phyloP scores from a whole-genome alignment of 2,329 filamentous ascomycete genomes.

The Orbilia javanica region DNA sequence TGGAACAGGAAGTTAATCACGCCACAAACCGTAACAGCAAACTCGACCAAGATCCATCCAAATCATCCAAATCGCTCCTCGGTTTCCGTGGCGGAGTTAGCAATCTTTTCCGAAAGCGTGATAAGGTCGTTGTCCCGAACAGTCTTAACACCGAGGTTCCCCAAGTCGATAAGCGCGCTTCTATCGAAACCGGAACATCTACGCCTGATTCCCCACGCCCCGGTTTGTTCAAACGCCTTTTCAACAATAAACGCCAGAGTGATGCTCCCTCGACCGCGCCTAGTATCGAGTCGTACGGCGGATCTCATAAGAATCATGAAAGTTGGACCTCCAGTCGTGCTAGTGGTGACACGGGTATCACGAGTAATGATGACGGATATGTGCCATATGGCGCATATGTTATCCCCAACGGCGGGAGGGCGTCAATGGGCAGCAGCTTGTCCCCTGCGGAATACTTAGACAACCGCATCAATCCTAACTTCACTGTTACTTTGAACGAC shows the following conservation, averaged over 20 bases:
- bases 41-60: slow-evolving; percentile 6
- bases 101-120: slow-evolving; percentile 14
- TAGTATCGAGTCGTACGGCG: slow-evolving; percentile 51
- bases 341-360: slow-evolving; percentile 52
- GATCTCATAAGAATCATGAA: slow-evolving; percentile 27
- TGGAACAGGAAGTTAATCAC: slow-evolving; percentile 35
- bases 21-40: not conserved
- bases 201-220: slow-evolving; percentile 15
- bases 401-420: not conserved
- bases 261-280: slow-evolving; percentile 38
- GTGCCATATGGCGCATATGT: not conserved
- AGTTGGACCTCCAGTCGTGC: slow-evolving; percentile 45
- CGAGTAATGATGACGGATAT: slow-evolving; percentile 36
- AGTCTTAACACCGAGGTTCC: not conserved
- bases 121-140: not conserved
- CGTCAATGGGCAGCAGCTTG: not conserved
- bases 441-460: not conserved
- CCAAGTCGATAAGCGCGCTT: not conserved
- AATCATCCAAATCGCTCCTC: slow-evolving; percentile 1
- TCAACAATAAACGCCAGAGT: slow-evolving; percentile 30
- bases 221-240: slow-evolving; percentile 35
- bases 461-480: not conserved
- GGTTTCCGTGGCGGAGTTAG: slow-evolving; percentile 13
- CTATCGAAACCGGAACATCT: not conserved
- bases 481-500: not conserved